A percentile compares a stretch with the other conserved stretches of the same genome.
Conservation (phyloP, 2,329 filamentous ascomycete species). For the Apiospora pterosperma region DNA sequence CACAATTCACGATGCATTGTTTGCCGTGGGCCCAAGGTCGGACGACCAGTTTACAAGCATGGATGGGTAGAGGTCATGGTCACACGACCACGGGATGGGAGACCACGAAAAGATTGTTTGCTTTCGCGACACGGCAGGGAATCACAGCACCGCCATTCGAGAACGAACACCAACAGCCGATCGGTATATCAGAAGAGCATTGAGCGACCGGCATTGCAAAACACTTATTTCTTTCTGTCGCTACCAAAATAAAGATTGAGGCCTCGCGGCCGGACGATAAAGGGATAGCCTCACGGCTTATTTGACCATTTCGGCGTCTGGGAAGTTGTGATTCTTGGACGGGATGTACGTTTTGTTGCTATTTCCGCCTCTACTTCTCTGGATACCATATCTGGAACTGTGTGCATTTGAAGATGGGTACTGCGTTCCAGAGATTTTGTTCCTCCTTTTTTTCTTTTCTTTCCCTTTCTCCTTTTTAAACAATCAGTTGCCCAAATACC, state of each 20-base stretch:
- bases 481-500: neutral
- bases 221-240: conserved; percentile 13
- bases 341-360: neutral
- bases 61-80: conserved; percentile 20
- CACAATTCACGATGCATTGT: neutral
- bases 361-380: neutral
- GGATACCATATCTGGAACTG: neutral
- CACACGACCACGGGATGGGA: conserved; percentile 21
- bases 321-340: neutral
- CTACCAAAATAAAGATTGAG: conserved; percentile 20
- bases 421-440: neutral
- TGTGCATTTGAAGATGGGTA: neutral
- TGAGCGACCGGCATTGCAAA: neutral
- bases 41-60: conserved; percentile 7
- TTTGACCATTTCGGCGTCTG: conserved; percentile 8
- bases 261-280: conserved; percentile 29
- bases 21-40: conserved; percentile 3
- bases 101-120: conserved; percentile 10
- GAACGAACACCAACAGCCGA: neutral
- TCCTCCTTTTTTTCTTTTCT: no score
- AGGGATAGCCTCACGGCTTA: conserved; percentile 28
- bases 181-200: neutral
- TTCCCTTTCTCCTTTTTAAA: no score
- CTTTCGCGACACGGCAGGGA: conserved; percentile 13
- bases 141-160: conserved; percentile 21